Evolutionary conservation across 108 stramenopile species (phyloP), one percentile per base, ranked within the genome.

Genomic region (Pseudonitzschia multistriata): DNA sequence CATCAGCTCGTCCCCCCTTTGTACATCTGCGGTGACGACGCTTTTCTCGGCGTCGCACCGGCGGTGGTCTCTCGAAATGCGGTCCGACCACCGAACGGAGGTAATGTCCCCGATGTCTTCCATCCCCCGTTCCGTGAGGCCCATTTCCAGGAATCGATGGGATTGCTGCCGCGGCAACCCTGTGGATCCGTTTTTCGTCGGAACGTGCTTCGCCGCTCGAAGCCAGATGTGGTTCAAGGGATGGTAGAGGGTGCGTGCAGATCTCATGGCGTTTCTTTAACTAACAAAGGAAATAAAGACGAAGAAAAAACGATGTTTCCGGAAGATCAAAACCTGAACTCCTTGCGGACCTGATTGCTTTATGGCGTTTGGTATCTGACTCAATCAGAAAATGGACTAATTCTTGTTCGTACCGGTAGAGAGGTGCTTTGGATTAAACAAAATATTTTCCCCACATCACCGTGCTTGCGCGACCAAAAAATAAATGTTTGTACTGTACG

Each of bases 71-170:
- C 10, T 39, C 37, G 37, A 5, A 39, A 7, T 10, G 7, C 15
- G 17, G 22, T 0, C 5, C n/a, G 33, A 33, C 34, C 31, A 29
- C 6, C 29, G 29, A 5, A 59, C 6, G 11, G 57, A 59, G 10
- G 73, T 66, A 7, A 77, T 31, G 36, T 77, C 76, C 15, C 76
- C 76, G 29, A 77, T 66, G 30, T 77, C 76, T 14, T 77, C 76
- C 17, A 77, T 11, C 15, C 76, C 76, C 66, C 76, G 35, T 19
- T 71, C 65, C 11, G 76, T 77, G 17, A 77, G 29, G 1, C 76
- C 76, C 13, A 77, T 49, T 37, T 77, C 65, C 27, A 76, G 7
- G 8, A 37, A 37, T 39, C 63, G 63, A 64, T 45, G 40, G 40
- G 34, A 59, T 55, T 27, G 54, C 29, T 22, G 25, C 8, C 7